phyloP scores from a whole-genome alignment of 371 early-diverging fungal species.

The Mortierella sp. region DNA sequence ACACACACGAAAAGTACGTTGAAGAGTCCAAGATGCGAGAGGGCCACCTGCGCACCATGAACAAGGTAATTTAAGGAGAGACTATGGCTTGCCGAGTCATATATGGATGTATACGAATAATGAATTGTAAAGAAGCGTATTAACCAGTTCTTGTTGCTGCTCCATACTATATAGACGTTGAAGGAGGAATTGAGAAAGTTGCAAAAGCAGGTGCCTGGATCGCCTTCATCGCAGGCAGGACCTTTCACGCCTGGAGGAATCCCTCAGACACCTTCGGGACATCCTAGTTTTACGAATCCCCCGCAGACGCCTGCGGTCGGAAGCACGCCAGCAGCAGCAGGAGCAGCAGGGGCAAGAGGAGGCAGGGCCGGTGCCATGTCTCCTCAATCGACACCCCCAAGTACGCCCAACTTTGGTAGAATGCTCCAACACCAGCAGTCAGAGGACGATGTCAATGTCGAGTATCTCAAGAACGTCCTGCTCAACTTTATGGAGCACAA shows the following conservation, averaged over 20 bases:
- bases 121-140: too few relatives aligned
- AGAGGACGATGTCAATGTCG: constrained; percentile 75
- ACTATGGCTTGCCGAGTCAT: too few relatives aligned
- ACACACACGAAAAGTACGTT: constrained; percentile 59
- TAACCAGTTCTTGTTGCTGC: too few relatives aligned
- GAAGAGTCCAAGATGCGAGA: constrained; percentile 75
- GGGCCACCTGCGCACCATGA: constrained; percentile 73
- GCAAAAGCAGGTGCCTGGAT: constrained; percentile 37
- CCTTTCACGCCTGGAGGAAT: constrained; percentile 23
- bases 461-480: constrained; percentile 88
- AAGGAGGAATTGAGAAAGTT: constrained; percentile 72
- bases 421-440: constrained; percentile 42
- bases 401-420: constrained; percentile 39
- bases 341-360: constrained; percentile 8
- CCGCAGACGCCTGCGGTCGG: background rate
- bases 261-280: constrained; percentile 37
- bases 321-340: constrained; percentile 21
- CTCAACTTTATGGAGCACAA: constrained; percentile 89
- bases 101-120: too few relatives aligned
- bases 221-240: constrained; percentile 32
- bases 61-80: constrained; percentile 71
- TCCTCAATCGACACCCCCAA: constrained; percentile 46
- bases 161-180: constrained; percentile 60
- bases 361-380: constrained; percentile 27
- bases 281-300: constrained; percentile 3